These are phyloP conservation scores for Arthroderma sp. DNA, from an alignment of 2,329 filamentous ascomycete genomes.

Conservation along the genomic window DNA sequence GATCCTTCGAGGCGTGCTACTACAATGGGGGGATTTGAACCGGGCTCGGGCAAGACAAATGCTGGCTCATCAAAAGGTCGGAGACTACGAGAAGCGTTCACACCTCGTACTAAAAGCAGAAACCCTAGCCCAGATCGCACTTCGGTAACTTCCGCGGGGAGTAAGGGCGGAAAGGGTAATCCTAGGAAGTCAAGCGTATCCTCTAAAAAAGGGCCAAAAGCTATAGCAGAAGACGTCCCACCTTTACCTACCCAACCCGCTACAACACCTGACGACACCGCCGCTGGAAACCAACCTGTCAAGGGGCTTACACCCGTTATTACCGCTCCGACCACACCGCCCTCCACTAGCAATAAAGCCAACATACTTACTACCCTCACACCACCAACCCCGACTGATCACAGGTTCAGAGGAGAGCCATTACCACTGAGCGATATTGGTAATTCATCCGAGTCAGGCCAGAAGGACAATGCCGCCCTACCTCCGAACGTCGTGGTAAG, in stretches of 20 bases:
- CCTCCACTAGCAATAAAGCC: constrained; percentile 14
- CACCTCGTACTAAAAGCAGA: constrained; percentile 37
- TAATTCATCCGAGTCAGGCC: constrained; percentile 26
- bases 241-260: constrained; percentile 18
- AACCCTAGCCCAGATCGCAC: constrained; percentile 37
- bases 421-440: constrained; percentile 20
- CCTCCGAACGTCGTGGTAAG: constrained; percentile 43
- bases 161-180: constrained; percentile 27
- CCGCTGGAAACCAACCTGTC: constrained; percentile 5
- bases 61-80: constrained; percentile 49
- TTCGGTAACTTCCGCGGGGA: constrained; percentile 27
- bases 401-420: constrained; percentile 9
- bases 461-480: constrained; percentile 14
- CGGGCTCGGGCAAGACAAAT: neutral
- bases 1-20: neutral
- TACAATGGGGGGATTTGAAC: constrained; percentile 2
- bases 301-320: constrained; percentile 1
- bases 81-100: constrained; percentile 61
- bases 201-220: constrained; percentile 17
- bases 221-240: constrained; percentile 21
- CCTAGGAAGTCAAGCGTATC: constrained; percentile 28
- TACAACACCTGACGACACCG: neutral
- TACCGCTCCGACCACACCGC: constrained; percentile 20
- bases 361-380: constrained; percentile 8
- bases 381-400: constrained; percentile 8